Evolutionary conservation across 495 filamentous ascomycete genomes (phyloP).

Genomic region (Xylaria telfairii): DNA sequence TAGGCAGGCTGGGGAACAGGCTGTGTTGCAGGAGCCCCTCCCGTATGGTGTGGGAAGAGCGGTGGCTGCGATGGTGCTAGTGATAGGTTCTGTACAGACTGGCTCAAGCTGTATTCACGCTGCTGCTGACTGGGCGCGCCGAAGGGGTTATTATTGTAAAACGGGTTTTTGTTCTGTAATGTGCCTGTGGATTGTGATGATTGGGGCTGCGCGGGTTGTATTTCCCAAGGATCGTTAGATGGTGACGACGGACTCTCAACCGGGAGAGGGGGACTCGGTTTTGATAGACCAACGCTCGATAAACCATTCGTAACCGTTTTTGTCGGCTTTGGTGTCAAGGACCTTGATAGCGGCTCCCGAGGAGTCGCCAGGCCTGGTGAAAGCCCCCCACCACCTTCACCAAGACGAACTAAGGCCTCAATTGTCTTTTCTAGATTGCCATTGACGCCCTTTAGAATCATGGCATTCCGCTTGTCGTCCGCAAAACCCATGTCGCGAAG

Average conservation of each 20-base stretch:
- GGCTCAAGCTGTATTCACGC: slow-evolving; percentile 56
- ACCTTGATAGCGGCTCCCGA: slow-evolving; percentile 46
- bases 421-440: slow-evolving; percentile 86
- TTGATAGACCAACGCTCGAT: slow-evolving; percentile 32
- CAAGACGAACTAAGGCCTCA: slow-evolving; percentile 80
- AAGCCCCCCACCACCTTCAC: slow-evolving; percentile 63
- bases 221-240: slow-evolving; percentile 72
- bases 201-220: slow-evolving; percentile 54
- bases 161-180: slow-evolving; percentile 60
- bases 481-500: slow-evolving; percentile 92
- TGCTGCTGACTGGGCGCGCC: slow-evolving; percentile 52
- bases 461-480: slow-evolving; percentile 80
- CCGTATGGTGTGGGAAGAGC: slow-evolving; percentile 84
- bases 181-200: slow-evolving; percentile 65
- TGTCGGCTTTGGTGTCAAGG: slow-evolving; percentile 48
- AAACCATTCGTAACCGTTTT: slow-evolving; percentile 35
- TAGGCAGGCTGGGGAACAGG: slow-evolving; percentile 51
- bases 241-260: slow-evolving; percentile 46
- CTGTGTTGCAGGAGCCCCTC: slow-evolving; percentile 69
- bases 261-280: slow-evolving; percentile 34
- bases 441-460: slow-evolving; percentile 76
- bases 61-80: slow-evolving; percentile 67
- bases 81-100: slow-evolving; percentile 76
- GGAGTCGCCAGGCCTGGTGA: slow-evolving; percentile 42
- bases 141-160: slow-evolving; percentile 56